Base-by-base conservation (phyloP, 768 basidiomycete species). In the Epithele typhae region DNA sequence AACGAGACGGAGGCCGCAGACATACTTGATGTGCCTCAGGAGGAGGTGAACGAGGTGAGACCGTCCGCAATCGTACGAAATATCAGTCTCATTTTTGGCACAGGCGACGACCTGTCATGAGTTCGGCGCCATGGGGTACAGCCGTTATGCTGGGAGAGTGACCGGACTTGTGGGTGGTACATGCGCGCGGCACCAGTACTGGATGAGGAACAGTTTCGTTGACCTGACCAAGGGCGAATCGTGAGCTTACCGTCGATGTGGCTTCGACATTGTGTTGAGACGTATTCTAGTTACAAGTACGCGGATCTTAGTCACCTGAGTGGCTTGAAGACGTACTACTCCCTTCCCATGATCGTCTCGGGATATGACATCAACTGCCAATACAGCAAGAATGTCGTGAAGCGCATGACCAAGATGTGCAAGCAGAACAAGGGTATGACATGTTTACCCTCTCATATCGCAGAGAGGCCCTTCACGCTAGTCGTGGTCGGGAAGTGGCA, bases 361-460 rank as follows among this genome's bases (percentile, higher is more conserved):
- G 48, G 43, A 0, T 64, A 64, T 40, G 63, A 63, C 46, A 60
- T 63, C 38, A 54, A 54, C 22, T 63, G 59, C 37, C 58, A 64
- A 25, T 61, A 54, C 36, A 50, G 30, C 17, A 49, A 47, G 8
- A 43, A 55, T 10, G 46, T 57, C 35, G 25, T 25, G 1, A 17
- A 45, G 12, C 43, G 54, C 8, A 40, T 58, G 25, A 23, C 17
- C 23, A 40, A 45, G 12, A n/a, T 23, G 7, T 7, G 14, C 8
- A 14, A 30, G 27, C 8, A 7, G 14, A 7, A 7, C 27, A 14
- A 14, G 8, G 7, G 7, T 14, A 7, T 30, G 27, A 30, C 7
- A 14, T 30, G 27, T 30, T 7, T 30, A 14, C 27, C 21, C 0
- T 43, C 43, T 19, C n/a, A 15, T 15, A 6, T 18, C 10, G 25